phyloP scores from a whole-genome alignment of 2,329 filamentous ascomycete species.

The Exophiala sideris region DNA sequence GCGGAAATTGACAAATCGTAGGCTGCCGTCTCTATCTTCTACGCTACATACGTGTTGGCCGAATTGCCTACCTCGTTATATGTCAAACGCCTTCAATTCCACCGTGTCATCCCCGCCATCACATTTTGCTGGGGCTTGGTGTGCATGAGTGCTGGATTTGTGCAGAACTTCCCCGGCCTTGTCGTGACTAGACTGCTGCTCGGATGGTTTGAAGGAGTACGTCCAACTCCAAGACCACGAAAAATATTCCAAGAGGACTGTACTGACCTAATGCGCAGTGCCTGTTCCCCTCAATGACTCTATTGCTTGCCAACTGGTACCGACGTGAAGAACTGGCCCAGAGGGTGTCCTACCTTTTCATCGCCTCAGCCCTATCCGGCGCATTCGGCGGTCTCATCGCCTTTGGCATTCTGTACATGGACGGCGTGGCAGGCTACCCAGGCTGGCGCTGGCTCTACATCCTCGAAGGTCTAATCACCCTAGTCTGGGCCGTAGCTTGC shows the following conservation, averaged over 20 bases:
- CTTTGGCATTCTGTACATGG: conserved; percentile 41
- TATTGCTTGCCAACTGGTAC: conserved; percentile 43
- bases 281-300: conserved; percentile 40
- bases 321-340: conserved; percentile 41
- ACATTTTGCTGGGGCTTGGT: conserved; percentile 49
- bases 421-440: conserved; percentile 44
- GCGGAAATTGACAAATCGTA: not conserved
- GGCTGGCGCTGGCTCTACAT: conserved; percentile 33
- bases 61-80: conserved; percentile 48
- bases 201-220: conserved; percentile 36
- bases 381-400: conserved; percentile 27
- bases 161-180: conserved; percentile 40
- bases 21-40: conserved; percentile 51
- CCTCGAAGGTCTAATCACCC: conserved; percentile 33
- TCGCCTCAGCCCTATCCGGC: conserved; percentile 21
- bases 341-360: conserved; percentile 41
- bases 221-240: not conserved
- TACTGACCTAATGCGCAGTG: not conserved
- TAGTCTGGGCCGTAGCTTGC: conserved; percentile 28
- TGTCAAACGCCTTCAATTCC: conserved; percentile 48
- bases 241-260: conserved; percentile 13
- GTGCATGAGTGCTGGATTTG: conserved; percentile 49
- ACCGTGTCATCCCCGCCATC: conserved; percentile 39
- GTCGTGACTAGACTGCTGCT: conserved; percentile 42
- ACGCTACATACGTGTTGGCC: conserved; percentile 50